Percentiles rank a stretch among this genome's conserved stretches.
Evolutionary conservation across 148 eudicot genomes (phyloP).

Genomic region (Polygonum aviculare): DNA sequence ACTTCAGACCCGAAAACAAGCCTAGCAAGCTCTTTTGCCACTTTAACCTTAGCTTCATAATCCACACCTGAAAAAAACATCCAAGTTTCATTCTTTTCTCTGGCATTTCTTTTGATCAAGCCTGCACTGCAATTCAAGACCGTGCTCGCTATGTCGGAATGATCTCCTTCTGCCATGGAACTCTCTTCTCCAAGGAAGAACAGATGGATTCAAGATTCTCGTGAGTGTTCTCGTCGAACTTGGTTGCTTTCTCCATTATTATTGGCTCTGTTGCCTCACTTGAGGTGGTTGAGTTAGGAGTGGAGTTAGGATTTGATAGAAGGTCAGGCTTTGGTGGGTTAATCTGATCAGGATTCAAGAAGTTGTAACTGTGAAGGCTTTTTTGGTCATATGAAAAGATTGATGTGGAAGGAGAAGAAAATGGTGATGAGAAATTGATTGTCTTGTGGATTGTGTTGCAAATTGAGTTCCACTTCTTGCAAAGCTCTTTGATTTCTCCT

Average conservation of each 20-base stretch:
- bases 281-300: conserved; percentile 77
- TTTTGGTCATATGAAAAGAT: conserved; percentile 37
- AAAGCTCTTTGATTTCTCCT: conserved; percentile 47
- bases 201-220: conserved; percentile 35
- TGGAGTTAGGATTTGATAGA: conserved; percentile 76
- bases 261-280: conserved; percentile 57
- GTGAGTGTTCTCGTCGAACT: conserved; percentile 12
- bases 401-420: conserved; percentile 46
- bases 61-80: conserved; percentile 35
- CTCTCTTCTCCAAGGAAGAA: conserved; percentile 48
- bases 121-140: conserved; percentile 32
- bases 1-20: conserved; percentile 30
- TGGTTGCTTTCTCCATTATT: not conserved
- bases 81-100: conserved; percentile 34
- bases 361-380: conserved; percentile 15
- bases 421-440: conserved; percentile 30
- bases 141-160: conserved; percentile 24
- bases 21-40: conserved; percentile 37
- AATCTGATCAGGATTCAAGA: conserved; percentile 2
- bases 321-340: conserved; percentile 62
- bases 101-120: not conserved
- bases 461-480: conserved; percentile 75
- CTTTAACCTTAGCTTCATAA: conserved; percentile 30
- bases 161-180: conserved; percentile 63
- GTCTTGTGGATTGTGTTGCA: conserved; percentile 50